Conservation (phyloP, 1,284 basidiomycete species). For the Prillingera fragicola region DNA sequence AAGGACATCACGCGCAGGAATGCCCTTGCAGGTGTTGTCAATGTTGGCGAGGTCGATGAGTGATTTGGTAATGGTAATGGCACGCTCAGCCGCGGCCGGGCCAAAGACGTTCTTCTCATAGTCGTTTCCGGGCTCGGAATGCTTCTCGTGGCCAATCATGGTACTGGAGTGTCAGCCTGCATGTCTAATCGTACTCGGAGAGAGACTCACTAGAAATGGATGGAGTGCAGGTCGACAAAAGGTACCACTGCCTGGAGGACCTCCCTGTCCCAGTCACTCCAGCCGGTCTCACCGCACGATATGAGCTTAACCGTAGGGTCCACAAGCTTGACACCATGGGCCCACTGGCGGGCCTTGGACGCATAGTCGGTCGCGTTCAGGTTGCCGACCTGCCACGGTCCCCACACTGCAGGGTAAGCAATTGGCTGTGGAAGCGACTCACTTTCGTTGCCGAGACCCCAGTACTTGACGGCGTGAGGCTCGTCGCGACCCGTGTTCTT, state of each 20-base stretch:
- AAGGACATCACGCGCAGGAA: conserved; percentile 9
- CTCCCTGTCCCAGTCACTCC: conserved; percentile 41
- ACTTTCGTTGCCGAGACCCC: conserved; percentile 48
- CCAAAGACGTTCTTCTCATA: conserved; percentile 49
- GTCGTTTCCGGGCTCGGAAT: conserved; percentile 16
- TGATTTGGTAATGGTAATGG: conserved; percentile 41
- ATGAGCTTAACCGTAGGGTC: conserved; percentile 57
- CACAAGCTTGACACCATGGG: conserved; percentile 58
- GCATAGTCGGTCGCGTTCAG: conserved; percentile 57
- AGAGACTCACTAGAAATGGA: conserved; percentile 29
- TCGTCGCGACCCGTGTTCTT: conserved; percentile 56
- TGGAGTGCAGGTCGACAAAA: conserved; percentile 40
- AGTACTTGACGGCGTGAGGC: conserved; percentile 54
- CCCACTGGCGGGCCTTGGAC: conserved; percentile 58
- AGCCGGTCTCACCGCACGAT: conserved; percentile 53
- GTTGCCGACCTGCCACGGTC: conserved; percentile 61
- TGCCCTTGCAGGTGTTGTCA: conserved; percentile 7
- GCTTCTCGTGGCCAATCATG: conserved; percentile 21
- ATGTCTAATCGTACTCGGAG: too few species aligned
- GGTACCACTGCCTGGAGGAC: conserved; percentile 36
- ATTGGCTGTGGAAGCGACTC: too few species aligned
- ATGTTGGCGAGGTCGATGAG: conserved; percentile 45
- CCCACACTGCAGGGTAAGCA: conserved; percentile 52
- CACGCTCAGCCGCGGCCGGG: conserved; percentile 41
- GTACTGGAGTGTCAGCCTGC: conserved; percentile 8